A percentile compares a stretch with the other conserved stretches of the same genome.
Evolutionary conservation across 2,329 filamentous ascomycete genomes (phyloP).

Genomic region (Eutypella sp.): DNA sequence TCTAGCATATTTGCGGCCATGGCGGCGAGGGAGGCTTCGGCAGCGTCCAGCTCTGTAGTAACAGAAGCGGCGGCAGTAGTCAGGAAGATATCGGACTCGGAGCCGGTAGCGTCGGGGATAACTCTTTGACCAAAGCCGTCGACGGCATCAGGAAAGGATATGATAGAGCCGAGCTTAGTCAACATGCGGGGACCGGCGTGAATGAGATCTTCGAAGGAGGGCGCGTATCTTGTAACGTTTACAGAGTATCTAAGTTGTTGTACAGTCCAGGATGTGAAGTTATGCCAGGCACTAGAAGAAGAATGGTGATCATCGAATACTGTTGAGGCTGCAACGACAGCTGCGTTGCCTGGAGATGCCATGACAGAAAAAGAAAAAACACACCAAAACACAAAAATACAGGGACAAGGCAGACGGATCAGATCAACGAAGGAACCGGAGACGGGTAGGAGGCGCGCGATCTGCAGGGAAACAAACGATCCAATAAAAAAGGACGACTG

Average conservation of each 20-base stretch:
- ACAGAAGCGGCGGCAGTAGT: slow-evolving; percentile 51
- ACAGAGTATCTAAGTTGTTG: slow-evolving; percentile 39
- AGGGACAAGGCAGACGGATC: background rate
- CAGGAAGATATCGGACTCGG: slow-evolving; percentile 28
- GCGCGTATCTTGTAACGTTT: slow-evolving; percentile 55
- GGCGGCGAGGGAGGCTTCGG: slow-evolving; percentile 30
- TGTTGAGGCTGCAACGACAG: slow-evolving; percentile 21
- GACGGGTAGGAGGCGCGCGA: background rate
- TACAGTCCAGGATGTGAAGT: slow-evolving; percentile 50
- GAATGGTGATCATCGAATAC: slow-evolving; percentile 32
- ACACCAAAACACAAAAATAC: too few species aligned
- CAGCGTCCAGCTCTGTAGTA: slow-evolving; percentile 35
- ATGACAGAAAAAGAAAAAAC: slow-evolving; percentile 8
- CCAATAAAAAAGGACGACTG: background rate
- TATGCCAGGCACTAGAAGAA: slow-evolving; percentile 39
- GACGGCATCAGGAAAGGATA: slow-evolving; percentile 54
- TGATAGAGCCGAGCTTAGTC: slow-evolving; percentile 55
- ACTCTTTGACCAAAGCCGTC: slow-evolving; percentile 54
- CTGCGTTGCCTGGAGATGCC: slow-evolving; percentile 23
- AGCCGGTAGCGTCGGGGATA: slow-evolving; percentile 27
- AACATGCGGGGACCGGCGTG: slow-evolving; percentile 66
- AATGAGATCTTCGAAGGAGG: slow-evolving; percentile 64
- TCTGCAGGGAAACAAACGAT: background rate
- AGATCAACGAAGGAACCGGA: background rate
- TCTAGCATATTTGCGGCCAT: slow-evolving; percentile 38